Conservation (phyloP, 2,329 filamentous ascomycete genomes). For the Ceratocystis cacaofunesta region DNA sequence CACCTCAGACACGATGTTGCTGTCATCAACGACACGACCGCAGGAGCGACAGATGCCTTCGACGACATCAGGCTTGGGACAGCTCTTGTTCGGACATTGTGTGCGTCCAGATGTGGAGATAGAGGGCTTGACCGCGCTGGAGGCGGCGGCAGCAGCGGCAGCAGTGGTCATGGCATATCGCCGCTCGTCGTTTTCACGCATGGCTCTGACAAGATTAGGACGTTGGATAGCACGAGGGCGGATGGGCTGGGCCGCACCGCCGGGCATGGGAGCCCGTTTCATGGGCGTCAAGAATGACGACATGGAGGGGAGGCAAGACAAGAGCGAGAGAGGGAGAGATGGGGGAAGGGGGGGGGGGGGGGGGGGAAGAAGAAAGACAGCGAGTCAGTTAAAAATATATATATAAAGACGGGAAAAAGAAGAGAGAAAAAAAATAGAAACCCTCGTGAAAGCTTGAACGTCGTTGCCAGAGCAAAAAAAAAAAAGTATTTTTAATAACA, state of each 20-base stretch:
- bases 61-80: conserved; percentile 45
- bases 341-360: not conserved
- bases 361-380: not conserved
- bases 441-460: not conserved
- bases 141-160: conserved; percentile 22
- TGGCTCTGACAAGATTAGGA: conserved; percentile 35
- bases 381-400: too few relatives aligned
- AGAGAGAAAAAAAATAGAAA: not conserved
- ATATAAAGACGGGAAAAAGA: not conserved
- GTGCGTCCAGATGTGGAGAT: conserved; percentile 24
- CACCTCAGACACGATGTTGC: conserved; percentile 83
- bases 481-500: not conserved
- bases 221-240: conserved; percentile 26
- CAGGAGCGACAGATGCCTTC: conserved; percentile 67
- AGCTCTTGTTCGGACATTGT: conserved; percentile 44
- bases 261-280: conserved; percentile 24
- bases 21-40: conserved; percentile 69
- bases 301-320: conserved; percentile 24
- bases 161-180: conserved; percentile 23
- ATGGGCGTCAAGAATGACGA: conserved; percentile 33
- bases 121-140: conserved; percentile 22
- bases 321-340: not conserved
- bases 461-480: not conserved
- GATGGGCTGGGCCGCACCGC: conserved; percentile 24
- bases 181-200: conserved; percentile 37